Percentiles rank a stretch among this genome's conserved stretches.
Conservation (phyloP, 2,329 filamentous ascomycete species). For the Stachybotrys echinatus region DNA sequence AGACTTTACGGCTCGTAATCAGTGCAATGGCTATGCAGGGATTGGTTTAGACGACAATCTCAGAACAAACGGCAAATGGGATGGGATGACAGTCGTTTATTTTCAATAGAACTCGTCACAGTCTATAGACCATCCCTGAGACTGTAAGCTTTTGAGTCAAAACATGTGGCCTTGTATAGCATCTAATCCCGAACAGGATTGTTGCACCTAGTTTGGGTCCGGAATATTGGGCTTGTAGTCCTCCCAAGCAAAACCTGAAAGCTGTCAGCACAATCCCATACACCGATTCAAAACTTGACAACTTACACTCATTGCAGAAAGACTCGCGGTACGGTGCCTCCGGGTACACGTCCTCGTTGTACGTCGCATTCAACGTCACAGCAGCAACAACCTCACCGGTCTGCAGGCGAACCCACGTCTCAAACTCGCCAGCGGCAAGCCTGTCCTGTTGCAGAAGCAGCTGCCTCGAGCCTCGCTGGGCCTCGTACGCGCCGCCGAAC, state of each 20-base stretch:
- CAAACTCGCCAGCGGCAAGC: conserved; percentile 34
- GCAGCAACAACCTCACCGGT: conserved; percentile 39
- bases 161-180: no score
- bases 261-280: not conserved
- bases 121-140: no score
- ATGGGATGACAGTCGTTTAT: no score
- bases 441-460: conserved; percentile 21
- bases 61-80: no score
- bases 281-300: not conserved
- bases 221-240: not conserved
- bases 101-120: no score
- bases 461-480: conserved; percentile 47
- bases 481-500: conserved; percentile 59
- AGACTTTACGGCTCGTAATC: no score
- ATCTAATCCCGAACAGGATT: not conserved
- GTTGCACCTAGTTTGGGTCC: not conserved
- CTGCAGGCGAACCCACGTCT: conserved; percentile 55
- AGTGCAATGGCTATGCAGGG: no score
- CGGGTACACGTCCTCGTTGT: conserved; percentile 45
- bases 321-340: conserved; percentile 22
- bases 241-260: not conserved
- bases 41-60: no score
- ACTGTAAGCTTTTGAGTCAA: no score
- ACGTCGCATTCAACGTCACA: conserved; percentile 50
- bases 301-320: conserved; percentile 2